Conservation (phyloP, 768 basidiomycete genomes). For the Lepiota venenata region DNA sequence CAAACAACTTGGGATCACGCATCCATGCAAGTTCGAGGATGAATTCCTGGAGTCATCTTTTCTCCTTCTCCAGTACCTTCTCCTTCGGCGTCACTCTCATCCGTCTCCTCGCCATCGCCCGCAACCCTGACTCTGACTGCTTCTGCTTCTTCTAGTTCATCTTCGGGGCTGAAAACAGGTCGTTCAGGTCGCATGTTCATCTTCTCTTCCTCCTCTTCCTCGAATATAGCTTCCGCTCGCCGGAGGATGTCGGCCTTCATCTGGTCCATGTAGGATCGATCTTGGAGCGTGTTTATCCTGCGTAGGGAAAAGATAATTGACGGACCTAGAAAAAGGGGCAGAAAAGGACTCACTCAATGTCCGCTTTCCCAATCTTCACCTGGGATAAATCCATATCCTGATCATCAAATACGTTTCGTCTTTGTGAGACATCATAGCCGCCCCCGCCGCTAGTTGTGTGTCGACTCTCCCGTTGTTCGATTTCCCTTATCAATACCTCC, state of each 20-base stretch:
- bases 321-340: background rate
- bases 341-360: constrained; percentile 32
- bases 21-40: constrained; percentile 78
- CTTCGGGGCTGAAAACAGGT: constrained; percentile 9
- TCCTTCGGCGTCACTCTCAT: constrained; percentile 31
- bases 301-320: too few relatives aligned
- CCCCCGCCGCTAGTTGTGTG: background rate
- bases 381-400: constrained; percentile 62
- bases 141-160: constrained; percentile 17
- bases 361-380: constrained; percentile 64
- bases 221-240: constrained; percentile 62
- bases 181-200: too few relatives aligned
- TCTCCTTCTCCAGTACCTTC: constrained; percentile 25
- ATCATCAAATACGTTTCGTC: constrained; percentile 76
- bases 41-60: constrained; percentile 46
- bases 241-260: constrained; percentile 86
- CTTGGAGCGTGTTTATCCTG: constrained; percentile 45
- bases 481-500: constrained; percentile 20
- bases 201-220: constrained; percentile 53
- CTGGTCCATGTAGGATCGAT: constrained; percentile 58
- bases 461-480: background rate
- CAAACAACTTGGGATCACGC: constrained; percentile 69
- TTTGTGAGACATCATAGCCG: constrained; percentile 31
- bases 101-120: constrained; percentile 57
- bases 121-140: constrained; percentile 38